These are phyloP conservation scores for Durio zibethinus DNA, from an alignment of 345 rosid species.

Conservation along the genomic window DNA sequence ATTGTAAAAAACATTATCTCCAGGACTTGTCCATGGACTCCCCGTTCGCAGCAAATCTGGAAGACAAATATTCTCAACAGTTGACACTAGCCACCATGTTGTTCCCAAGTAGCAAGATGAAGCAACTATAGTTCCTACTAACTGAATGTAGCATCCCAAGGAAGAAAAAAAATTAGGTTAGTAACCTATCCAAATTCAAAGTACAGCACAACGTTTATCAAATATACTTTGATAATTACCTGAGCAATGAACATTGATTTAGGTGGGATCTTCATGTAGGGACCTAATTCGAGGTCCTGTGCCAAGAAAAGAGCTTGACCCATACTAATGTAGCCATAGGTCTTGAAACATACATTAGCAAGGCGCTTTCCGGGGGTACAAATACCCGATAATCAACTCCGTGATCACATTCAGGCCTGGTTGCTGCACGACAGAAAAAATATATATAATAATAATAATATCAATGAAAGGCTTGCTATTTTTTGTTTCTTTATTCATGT, in stretches of 20 bases:
- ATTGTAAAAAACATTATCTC: conserved; percentile 64
- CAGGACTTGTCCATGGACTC: conserved; percentile 89
- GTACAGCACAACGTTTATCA: neutral
- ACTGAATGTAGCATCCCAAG: conserved; percentile 20
- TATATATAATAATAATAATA: no score
- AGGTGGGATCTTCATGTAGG: conserved; percentile 78
- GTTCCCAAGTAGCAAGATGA: conserved; percentile 52
- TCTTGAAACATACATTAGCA: conserved; percentile 47
- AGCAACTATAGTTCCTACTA: conserved; percentile 61
- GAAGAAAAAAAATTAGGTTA: neutral
- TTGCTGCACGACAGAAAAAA: conserved; percentile 32
- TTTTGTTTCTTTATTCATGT: neutral
- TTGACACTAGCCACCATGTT: conserved; percentile 72
- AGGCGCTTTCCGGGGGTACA: conserved; percentile 60
- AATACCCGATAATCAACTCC: conserved; percentile 59
- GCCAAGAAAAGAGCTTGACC: conserved; percentile 37
- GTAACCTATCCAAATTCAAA: neutral
- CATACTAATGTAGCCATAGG: conserved; percentile 48
- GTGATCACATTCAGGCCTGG: conserved; percentile 64
- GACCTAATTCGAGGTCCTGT: conserved; percentile 69
- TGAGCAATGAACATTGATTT: conserved; percentile 74
- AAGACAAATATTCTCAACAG: conserved; percentile 54
- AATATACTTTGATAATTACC: conserved; percentile 36
- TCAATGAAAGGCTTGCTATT: neutral
- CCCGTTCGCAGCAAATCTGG: conserved; percentile 47